phyloP scores from a whole-genome alignment of 805 yeast species.

The Naumovozyma dairenensis region DNA sequence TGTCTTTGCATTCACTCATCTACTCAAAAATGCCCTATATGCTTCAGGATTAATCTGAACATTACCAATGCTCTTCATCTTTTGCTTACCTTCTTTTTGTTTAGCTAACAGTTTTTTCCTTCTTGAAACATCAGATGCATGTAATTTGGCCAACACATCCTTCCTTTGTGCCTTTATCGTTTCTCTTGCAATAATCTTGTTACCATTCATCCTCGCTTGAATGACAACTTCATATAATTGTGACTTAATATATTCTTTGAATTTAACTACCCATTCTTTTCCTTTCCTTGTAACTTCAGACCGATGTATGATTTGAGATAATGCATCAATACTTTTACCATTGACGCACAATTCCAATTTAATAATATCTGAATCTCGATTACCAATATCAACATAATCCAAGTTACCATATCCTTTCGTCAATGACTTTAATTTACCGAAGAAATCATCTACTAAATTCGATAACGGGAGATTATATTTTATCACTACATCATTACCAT shows the following conservation, averaged over 20 bases:
- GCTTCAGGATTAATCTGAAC: slow-evolving; percentile 77
- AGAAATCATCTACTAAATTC: slow-evolving; percentile 88
- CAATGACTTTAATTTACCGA: slow-evolving; percentile 82
- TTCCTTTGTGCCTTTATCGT: slow-evolving; percentile 89
- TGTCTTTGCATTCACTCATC: slow-evolving; percentile 1
- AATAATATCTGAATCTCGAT: slow-evolving; percentile 66
- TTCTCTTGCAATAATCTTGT: slow-evolving; percentile 78
- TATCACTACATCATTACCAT: slow-evolving; percentile 50
- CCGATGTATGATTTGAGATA: slow-evolving; percentile 81
- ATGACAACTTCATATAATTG: slow-evolving; percentile 89
- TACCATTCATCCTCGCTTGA: slow-evolving; percentile 81
- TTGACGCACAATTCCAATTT: slow-evolving; percentile 84
- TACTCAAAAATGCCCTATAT: slow-evolving; percentile 67
- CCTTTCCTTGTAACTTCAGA: slow-evolving; percentile 68
- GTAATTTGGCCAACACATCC: slow-evolving; percentile 88
- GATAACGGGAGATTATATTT: slow-evolving; percentile 79
- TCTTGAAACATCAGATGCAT: slow-evolving; percentile 87
- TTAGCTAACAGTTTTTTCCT: slow-evolving; percentile 77
- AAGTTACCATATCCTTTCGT: slow-evolving; percentile 90
- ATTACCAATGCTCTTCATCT: slow-evolving; percentile 64
- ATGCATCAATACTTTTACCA: slow-evolving; percentile 82
- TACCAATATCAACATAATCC: slow-evolving; percentile 92
- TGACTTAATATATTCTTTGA: slow-evolving; percentile 66
- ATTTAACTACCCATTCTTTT: slow-evolving; percentile 70
- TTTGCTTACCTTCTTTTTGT: slow-evolving; percentile 89